phyloP scores from a whole-genome alignment of 768 basidiomycete genomes.

The Calocera viscosa region DNA sequence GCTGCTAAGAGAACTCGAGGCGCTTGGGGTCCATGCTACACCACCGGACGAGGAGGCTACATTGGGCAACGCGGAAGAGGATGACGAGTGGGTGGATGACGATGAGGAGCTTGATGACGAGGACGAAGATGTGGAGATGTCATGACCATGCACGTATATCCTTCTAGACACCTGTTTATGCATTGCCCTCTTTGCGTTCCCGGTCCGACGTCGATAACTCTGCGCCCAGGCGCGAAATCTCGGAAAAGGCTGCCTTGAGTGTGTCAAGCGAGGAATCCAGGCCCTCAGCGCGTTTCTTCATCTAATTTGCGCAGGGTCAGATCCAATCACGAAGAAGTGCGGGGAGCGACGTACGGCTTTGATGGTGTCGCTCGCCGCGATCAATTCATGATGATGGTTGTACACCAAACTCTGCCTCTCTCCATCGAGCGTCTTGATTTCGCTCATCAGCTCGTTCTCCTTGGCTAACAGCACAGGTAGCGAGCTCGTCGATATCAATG shows the following conservation, averaged over 20 bases:
- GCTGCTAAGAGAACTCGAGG: conserved; percentile 54
- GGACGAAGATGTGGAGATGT: conserved; percentile 36
- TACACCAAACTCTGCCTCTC: conserved; percentile 87
- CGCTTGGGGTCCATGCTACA: conserved; percentile 51
- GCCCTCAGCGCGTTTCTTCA: conserved; percentile 77
- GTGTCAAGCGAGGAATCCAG: conserved; percentile 75
- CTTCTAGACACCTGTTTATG: not conserved
- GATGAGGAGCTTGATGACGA: conserved; percentile 46
- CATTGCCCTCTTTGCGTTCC: not conserved
- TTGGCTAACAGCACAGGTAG: conserved; percentile 58
- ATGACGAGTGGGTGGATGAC: conserved; percentile 48
- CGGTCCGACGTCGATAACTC: conserved; percentile 26
- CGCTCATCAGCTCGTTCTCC: conserved; percentile 71
- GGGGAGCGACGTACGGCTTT: conserved; percentile 44
- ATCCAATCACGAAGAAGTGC: not conserved
- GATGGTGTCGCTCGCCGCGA: conserved; percentile 87
- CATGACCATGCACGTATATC: conserved; percentile 15
- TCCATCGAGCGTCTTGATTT: conserved; percentile 75
- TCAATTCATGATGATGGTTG: conserved; percentile 90
- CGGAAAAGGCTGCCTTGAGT: conserved; percentile 67
- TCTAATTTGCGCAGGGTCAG: conserved; percentile 34
- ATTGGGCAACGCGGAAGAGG: conserved; percentile 36
- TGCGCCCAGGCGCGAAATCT: conserved; percentile 65
- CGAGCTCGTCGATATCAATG: conserved; percentile 69
- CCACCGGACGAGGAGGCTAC: conserved; percentile 40